Conservation (phyloP, 805 yeast species). For the Gaillardinia entomophila region DNA sequence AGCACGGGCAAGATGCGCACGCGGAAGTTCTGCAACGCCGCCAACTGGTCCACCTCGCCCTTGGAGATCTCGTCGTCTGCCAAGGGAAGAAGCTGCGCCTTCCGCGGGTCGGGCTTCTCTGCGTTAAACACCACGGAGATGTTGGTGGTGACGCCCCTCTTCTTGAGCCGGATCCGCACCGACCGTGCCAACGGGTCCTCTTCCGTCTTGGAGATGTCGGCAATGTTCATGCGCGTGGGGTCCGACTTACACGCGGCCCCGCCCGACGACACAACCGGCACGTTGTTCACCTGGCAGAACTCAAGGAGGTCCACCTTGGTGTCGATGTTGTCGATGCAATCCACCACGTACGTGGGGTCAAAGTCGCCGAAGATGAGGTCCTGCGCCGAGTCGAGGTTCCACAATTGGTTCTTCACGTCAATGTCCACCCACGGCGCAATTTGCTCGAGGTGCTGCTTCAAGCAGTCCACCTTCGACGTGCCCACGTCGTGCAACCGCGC, state of each 20-base stretch:
- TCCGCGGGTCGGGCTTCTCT: constrained; percentile 94
- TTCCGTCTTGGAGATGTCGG: constrained; percentile 83
- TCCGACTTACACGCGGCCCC: constrained; percentile 98
- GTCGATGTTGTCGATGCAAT: constrained; percentile 94
- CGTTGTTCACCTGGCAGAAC: constrained; percentile 53
- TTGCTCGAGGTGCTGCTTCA: constrained; percentile 57
- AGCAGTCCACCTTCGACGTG: constrained; percentile 77
- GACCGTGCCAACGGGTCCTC: constrained; percentile 91
- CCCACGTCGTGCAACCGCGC: constrained; percentile 94
- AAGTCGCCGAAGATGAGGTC: constrained; percentile 48
- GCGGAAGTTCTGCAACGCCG: constrained; percentile 84
- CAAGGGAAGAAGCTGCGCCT: constrained; percentile 81
- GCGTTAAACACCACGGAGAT: constrained; percentile 89
- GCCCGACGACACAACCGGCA: constrained; percentile 83
- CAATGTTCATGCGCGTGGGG: constrained; percentile 83
- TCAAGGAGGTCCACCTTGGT: constrained; percentile 90
- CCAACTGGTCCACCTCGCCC: constrained; percentile 81
- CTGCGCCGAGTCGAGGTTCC: constrained; percentile 64
- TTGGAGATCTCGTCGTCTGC: constrained; percentile 74
- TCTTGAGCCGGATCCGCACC: constrained; percentile 78
- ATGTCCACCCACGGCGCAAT: constrained; percentile 94
- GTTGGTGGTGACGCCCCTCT: constrained; percentile 67
- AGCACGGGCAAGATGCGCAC: constrained; percentile 92
- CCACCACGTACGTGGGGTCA: constrained; percentile 76
- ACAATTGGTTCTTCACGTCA: constrained; percentile 71